Base-by-base conservation (phyloP, 768 basidiomycete species). In the Sistotremastrum niveocremeum region DNA sequence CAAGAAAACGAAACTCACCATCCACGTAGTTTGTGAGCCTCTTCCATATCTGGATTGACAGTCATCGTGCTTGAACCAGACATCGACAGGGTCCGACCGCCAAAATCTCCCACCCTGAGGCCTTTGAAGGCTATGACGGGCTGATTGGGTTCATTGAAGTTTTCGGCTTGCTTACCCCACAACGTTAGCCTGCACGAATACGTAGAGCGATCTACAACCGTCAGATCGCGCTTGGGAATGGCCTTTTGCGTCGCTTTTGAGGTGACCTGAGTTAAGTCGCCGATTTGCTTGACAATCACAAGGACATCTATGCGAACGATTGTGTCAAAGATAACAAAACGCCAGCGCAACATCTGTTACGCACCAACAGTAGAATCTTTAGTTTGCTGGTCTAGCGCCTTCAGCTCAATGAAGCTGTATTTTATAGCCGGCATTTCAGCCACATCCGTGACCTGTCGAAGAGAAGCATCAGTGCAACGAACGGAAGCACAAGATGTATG, bases 81-180 rank as follows among this genome's bases (percentile, higher is more conserved):
- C 79, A 87, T 83, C 2, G 88, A 90, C 41, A 99, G 72, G 1
- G 76, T 84, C 44, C 90, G 79, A 77, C 89, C 89, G 56, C 82
- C 81, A 60, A 83, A 99, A 52, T 97, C 94, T 30, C 88, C 81
- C 37, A 98, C 86, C 60, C 83, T 88, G 52, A 89, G 87, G 28
- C 87, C 84, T 64, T 93, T 95, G 73, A 93, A 87, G 4, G 94
- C 94, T 52, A 93, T 73, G 32, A 98, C 79, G 6, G 87, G 77
- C 42, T 71, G 58, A 42, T 70, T 69, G 7, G 71, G 67, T 12
- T 67, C 65, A n/a, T 62, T 60, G 59, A 78, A 97, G 37, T 73
- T 72, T 59, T 97, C 89, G 0, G 94, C 94, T 60, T 88, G 84
- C 60, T 84, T 89, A 28, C 94, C 95, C 95, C 94, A 99, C 32